Base-by-base conservation (phyloP, 306 rosid species). In the Lagenaria siceraria region DNA sequence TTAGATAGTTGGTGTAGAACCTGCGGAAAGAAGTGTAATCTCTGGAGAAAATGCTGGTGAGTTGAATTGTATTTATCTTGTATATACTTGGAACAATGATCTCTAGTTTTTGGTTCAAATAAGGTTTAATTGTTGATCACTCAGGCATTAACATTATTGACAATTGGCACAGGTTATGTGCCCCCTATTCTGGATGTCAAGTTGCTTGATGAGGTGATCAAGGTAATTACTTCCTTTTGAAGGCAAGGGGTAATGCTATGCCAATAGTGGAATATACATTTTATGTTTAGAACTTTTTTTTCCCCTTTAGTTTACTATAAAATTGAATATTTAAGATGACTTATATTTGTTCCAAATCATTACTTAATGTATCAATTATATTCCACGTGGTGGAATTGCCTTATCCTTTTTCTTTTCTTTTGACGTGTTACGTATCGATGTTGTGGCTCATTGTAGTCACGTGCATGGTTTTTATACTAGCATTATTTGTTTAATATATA, bases 1-100 rank as follows among this genome's bases (percentile, higher is more conserved):
- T 71, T 80, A 94, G 98, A 91, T 91, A 79, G 90, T 94, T 69
- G 97, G 98, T 74, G 98, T 94, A 66, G 96, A 94, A 84, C 97
- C 98, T 77, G 97, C 95, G 10, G 98, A 89, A 51, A 81, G 95
- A 86, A 90, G 96, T 81, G 80, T 90, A 46, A 85, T 92, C 73
- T 89, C 89, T 0, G 98, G 98, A 77, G 97, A 88, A 73, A 90
- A 84, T 85, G 87, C 92, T 61, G 93, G 97, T 91, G 78, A 53
- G 77, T 46, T 74, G 66, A 61, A 52, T 72, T 75, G 66, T 83
- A n/a, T 29, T 77, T 58, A 18, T 54, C 59, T 74, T 24, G 25
- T 40, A 46, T 40, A 18, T 19, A 21, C 19, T 10, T 71, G 24
- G 36, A 63, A 21, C 36, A 6, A 68, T 58, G 74, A 68, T 78